These are phyloP conservation scores for Hypoxylon fragiforme DNA, from an alignment of 495 filamentous ascomycete genomes.

Conservation along the genomic window DNA sequence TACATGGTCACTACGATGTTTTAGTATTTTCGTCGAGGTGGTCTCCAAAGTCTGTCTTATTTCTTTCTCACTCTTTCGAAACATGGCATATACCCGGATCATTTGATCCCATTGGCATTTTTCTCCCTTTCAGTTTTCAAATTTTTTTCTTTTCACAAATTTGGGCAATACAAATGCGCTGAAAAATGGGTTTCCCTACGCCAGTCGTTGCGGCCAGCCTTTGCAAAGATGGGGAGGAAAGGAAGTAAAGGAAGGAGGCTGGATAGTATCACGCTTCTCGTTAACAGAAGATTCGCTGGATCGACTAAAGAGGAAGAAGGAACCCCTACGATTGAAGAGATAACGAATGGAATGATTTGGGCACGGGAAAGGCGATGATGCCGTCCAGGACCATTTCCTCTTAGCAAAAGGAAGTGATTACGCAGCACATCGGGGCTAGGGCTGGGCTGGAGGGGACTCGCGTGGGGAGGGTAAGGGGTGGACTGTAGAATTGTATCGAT, in stretches of 20 bases:
- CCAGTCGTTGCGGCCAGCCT: not conserved
- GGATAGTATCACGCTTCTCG: not conserved
- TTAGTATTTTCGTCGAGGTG: not conserved
- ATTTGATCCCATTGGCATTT: conserved; percentile 20
- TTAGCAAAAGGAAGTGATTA: not conserved
- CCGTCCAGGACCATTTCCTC: not conserved
- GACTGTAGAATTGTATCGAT: too few relatives aligned
- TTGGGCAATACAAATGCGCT: too few relatives aligned
- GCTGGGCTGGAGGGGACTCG: not conserved
- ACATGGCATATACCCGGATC: conserved; percentile 33
- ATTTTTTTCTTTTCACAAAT: conserved; percentile 6
- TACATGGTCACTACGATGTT: conserved; percentile 5
- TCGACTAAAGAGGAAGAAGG: conserved; percentile 7
- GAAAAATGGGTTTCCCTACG: too few relatives aligned
- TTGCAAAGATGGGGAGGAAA: not conserved
- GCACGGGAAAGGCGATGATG: not conserved
- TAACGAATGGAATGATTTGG: conserved; percentile 19
- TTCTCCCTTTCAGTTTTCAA: conserved; percentile 5
- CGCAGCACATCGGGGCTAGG: not conserved
- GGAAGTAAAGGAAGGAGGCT: not conserved
- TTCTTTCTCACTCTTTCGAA: conserved; percentile 27
- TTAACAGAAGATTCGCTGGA: not conserved
- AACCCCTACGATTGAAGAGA: not conserved
- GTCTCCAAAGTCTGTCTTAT: conserved; percentile 3
- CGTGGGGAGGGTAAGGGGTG: not conserved